Base-by-base conservation (phyloP, 2,329 filamentous ascomycete genomes). In the Apiospora hydei region DNA sequence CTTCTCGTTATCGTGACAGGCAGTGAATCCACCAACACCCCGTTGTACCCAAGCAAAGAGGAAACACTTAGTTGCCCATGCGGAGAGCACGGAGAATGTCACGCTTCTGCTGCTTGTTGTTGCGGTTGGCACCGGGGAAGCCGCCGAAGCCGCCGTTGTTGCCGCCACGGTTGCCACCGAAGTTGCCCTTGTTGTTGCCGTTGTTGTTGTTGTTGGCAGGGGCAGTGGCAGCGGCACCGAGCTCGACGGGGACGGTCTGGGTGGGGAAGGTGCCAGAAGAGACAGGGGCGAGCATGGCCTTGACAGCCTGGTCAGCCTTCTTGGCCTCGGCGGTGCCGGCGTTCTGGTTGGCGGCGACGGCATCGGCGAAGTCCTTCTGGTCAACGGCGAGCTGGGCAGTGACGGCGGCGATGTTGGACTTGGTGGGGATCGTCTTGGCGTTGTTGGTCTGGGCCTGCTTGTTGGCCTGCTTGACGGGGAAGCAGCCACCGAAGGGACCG, bases 401-500 rank as follows among this genome's bases (percentile, higher is more conserved):
- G 57, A 90, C 82, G 21, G 78, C 83, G 2, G 85, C 79, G 7
- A 88, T 79, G 1, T 81, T 83, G 73, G 87, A 82, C 0, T 78
- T 78, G 0, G 88, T 90, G 6, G 77, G 72, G 76, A 91, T 86
- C 69, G 81, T 82, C 67, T 81, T 77, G 3, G 86, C 80, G 0
- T 80, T 83, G 81, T 88, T 88, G 71, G 77, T 78, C 68, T 79
- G 84, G 66, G 83, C 72, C 0, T 79, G 75, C 16, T 76, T 77
- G 74, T 89, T 88, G 43, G 81, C 81, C 77, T 91, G 89, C 78
- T 89, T 86, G 24, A 90, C 84, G 2, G 88, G 81, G 77, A 90
- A 87, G 80, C 89, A 91, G 69, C 88, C 86, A 51, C 87, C 87
- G 71, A 90, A 90, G 16, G 88, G 88, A 5, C 88, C 88, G 13